These are phyloP conservation scores for Xylariaceae sp. DNA, from an alignment of 2,329 filamentous ascomycete genomes.

Conservation along the genomic window DNA sequence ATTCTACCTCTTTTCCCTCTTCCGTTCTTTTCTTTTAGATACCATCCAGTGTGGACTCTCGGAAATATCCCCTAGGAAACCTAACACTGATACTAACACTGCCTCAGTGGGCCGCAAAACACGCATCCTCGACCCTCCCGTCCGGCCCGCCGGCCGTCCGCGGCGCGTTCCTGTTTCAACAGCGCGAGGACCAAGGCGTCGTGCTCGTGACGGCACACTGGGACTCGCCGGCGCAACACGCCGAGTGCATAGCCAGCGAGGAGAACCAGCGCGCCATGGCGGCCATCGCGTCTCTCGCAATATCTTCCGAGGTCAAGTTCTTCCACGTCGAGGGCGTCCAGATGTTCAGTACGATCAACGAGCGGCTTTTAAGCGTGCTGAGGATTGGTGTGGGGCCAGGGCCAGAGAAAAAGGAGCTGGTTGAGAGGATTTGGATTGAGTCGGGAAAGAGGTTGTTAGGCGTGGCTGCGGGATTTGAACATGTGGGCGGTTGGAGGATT, in stretches of 20 bases:
- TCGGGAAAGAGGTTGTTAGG: conserved; percentile 5
- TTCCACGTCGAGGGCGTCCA: conserved; percentile 23
- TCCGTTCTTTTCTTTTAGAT: neutral
- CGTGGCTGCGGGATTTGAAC: conserved; percentile 12
- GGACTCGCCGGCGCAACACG: conserved; percentile 32
- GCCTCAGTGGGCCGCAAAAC: conserved; percentile 20
- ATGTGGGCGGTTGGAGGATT: conserved; percentile 31
- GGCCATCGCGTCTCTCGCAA: conserved; percentile 1
- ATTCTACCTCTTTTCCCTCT: neutral
- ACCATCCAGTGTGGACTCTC: neutral
- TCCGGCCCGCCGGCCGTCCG: conserved; percentile 24
- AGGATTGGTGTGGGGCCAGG: conserved; percentile 9
- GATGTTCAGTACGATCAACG: conserved; percentile 22
- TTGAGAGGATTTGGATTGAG: conserved; percentile 22
- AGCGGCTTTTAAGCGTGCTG: conserved; percentile 24
- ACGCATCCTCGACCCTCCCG: conserved; percentile 16
- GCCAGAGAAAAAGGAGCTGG: conserved; percentile 7
- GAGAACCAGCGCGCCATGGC: conserved; percentile 22
- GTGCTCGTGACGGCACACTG: conserved; percentile 34
- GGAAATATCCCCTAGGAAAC: too few relatives aligned
- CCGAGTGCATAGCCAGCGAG: conserved; percentile 25
- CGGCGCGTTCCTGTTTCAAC: conserved; percentile 31
- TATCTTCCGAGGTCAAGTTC: neutral
- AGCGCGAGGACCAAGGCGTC: conserved; percentile 24
- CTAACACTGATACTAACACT: neutral